These are phyloP conservation scores for Ganoderma sinense DNA, from an alignment of 1,284 basidiomycete genomes.

Conservation along the genomic window DNA sequence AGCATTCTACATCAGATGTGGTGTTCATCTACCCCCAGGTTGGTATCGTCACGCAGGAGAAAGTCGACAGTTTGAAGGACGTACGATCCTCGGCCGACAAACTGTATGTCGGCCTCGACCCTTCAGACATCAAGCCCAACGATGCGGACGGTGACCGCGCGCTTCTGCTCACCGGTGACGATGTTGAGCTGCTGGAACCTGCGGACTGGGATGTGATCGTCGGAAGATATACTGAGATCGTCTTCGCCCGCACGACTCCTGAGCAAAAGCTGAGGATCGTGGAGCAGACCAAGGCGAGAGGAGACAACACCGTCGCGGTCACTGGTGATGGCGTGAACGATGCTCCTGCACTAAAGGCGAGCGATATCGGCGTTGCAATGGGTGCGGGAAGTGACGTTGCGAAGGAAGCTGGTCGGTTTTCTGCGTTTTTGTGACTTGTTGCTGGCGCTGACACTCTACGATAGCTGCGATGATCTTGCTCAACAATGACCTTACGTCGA, in stretches of 20 bases:
- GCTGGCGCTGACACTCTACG: not conserved
- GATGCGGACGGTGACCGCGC: conserved; percentile 41
- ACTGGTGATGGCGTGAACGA: conserved; percentile 79
- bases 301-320: conserved; percentile 58
- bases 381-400: conserved; percentile 59
- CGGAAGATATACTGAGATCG: conserved; percentile 68
- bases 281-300: conserved; percentile 59
- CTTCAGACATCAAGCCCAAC: conserved; percentile 38
- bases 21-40: conserved; percentile 54
- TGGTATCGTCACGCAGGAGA: conserved; percentile 61
- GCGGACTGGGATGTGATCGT: conserved; percentile 54
- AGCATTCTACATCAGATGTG: conserved; percentile 43
- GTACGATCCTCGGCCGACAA: conserved; percentile 36
- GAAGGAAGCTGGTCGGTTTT: conserved; percentile 47
- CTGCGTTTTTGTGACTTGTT: too few relatives aligned
- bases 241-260: conserved; percentile 78
- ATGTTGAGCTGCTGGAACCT: conserved; percentile 55
- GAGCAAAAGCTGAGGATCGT: conserved; percentile 80
- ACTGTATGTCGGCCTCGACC: conserved; percentile 27
- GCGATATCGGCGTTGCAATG: conserved; percentile 65
- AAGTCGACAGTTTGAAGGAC: conserved; percentile 49
- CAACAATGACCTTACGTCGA: conserved; percentile 57
- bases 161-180: conserved; percentile 59
- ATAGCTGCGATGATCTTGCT: conserved; percentile 56
- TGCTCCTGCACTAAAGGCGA: conserved; percentile 65